Evolutionary conservation across 2,329 filamentous ascomycete species (phyloP).

Genomic region (Thelonectria blattea): DNA sequence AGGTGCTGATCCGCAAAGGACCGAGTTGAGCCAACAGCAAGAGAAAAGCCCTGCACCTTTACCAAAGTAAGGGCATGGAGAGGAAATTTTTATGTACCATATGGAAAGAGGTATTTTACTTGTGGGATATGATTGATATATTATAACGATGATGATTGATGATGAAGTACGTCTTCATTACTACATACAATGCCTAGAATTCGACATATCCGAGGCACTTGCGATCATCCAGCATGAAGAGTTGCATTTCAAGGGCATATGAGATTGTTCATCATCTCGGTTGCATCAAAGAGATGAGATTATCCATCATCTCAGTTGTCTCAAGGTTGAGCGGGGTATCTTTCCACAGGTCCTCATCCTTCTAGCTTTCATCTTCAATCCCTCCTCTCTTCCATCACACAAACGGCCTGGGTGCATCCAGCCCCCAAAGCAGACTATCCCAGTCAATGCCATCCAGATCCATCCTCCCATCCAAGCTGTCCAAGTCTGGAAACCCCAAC

Average conservation of each 20-base stretch:
- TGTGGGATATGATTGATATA: not conserved
- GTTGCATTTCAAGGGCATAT: no score
- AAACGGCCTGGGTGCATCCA: conserved; percentile 36
- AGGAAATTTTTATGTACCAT: not conserved
- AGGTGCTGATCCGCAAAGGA: conserved; percentile 15
- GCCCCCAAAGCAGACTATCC: conserved; percentile 43
- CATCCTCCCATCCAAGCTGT: conserved; percentile 38
- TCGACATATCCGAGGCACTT: no score
- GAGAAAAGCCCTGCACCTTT: conserved; percentile 19
- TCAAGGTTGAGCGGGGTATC: not conserved
- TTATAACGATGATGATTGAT: no score
- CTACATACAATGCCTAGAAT: no score
- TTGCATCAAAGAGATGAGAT: no score
- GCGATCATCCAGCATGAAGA: no score
- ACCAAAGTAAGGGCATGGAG: conserved; percentile 15
- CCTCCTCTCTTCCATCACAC: not conserved
- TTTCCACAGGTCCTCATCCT: not conserved
- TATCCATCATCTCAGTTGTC: not conserved
- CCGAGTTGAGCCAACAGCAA: conserved; percentile 16
- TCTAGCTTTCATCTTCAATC: not conserved
- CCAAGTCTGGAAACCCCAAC: conserved; percentile 34
- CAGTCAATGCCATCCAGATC: conserved; percentile 46
- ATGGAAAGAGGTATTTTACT: not conserved
- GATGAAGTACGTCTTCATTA: no score
- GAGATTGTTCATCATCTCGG: not conserved